A percentile compares a stretch with the other conserved stretches of the same genome.
phyloP scores from a whole-genome alignment of 228 moss, liverwort and hornwort species.

The Sphagnum magellanicum region DNA sequence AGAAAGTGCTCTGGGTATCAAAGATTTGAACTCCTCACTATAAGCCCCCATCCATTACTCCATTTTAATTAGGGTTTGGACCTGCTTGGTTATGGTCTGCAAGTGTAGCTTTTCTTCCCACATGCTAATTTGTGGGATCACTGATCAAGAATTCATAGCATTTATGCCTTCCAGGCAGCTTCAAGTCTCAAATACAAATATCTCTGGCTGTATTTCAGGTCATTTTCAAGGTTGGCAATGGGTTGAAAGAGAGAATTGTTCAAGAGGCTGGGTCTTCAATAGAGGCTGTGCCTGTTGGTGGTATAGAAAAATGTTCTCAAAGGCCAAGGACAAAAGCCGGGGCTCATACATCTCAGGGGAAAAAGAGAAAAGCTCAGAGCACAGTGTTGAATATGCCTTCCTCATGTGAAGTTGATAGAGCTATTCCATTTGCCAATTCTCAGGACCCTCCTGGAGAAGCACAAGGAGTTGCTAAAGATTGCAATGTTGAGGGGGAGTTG shows the following conservation, averaged over 20 bases:
- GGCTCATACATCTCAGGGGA: neutral
- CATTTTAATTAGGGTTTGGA: no score
- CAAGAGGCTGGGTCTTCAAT: conserved; percentile 6
- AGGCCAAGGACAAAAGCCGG: neutral
- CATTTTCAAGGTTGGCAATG: conserved; percentile 38
- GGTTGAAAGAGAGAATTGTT: conserved; percentile 18
- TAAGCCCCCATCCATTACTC: no score
- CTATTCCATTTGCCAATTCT: conserved; percentile 12
- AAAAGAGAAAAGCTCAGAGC: neutral
- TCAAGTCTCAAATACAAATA: no score
- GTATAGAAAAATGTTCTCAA: neutral
- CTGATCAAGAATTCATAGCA: no score
- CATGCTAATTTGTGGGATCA: no score
- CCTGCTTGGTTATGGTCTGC: no score
- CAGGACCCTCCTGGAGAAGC: conserved; percentile 4
- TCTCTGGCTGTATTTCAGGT: conserved; percentile 15
- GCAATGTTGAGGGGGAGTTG: conserved; percentile 15
- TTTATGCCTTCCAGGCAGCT: no score
- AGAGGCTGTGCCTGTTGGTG: no score
- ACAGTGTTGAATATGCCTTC: neutral
- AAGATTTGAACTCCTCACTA: no score
- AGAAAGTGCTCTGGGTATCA: no score
- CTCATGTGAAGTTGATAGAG: conserved; percentile 8
- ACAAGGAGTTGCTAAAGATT: conserved; percentile 8
- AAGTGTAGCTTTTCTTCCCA: no score